Conservation (phyloP, 768 basidiomycete species). For the Suillus discolor region DNA sequence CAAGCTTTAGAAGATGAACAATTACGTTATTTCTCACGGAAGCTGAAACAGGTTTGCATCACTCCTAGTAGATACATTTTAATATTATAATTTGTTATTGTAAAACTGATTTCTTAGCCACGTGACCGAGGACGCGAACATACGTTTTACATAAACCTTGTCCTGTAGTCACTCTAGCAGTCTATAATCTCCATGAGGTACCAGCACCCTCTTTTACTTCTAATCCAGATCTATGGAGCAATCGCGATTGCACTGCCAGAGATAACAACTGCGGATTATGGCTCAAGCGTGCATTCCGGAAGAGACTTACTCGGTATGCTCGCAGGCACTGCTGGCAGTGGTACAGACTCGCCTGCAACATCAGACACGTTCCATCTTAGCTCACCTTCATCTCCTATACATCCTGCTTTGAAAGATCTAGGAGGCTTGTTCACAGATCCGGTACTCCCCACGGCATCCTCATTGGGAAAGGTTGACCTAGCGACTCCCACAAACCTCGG, state of each 20-base stretch:
- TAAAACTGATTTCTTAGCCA: constrained; percentile 6
- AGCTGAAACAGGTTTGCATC: not conserved
- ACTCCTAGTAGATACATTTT: not conserved
- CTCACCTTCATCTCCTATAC: constrained; percentile 2
- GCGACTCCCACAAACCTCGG: constrained; percentile 1
- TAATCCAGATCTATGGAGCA: constrained; percentile 5
- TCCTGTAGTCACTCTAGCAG: not conserved
- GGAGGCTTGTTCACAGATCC: not conserved
- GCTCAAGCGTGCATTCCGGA: not conserved
- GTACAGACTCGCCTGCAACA: not conserved
- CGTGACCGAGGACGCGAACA: constrained; percentile 7
- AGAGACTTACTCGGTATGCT: constrained; percentile 24
- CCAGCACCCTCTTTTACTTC: constrained; percentile 4
- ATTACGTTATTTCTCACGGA: constrained; percentile 12
- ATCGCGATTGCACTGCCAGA: constrained; percentile 10
- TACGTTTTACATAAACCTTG: constrained; percentile 2
- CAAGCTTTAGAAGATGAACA: constrained; percentile 3
- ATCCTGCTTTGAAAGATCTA: constrained; percentile 2
- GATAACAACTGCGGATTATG: not conserved
- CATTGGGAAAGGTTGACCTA: not conserved
- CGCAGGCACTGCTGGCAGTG: not conserved
- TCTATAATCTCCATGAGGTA: constrained; percentile 5
- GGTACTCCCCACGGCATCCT: not conserved
- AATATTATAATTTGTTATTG: not conserved
- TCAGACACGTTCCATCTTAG: not conserved